Conservation (phyloP, 73 alveolate genomes). For the Loxodes magnus region DNA sequence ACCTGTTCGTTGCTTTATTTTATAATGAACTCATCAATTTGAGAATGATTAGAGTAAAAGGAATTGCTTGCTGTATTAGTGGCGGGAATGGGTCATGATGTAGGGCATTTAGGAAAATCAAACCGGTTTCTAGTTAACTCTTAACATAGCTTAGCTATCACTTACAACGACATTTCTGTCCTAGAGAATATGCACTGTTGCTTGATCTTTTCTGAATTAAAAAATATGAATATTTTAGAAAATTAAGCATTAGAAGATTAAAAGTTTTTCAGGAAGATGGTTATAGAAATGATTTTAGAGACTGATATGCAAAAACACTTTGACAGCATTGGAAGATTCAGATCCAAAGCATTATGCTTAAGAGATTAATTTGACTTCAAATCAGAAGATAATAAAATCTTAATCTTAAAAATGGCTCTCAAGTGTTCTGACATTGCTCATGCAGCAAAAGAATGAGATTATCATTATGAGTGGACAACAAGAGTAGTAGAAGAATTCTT, state of each 20-base stretch:
- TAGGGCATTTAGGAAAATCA: background rate
- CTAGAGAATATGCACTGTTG: background rate
- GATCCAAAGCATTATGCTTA: background rate
- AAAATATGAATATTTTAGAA: background rate
- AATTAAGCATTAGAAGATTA: background rate
- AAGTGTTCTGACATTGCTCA: constrained; percentile 47
- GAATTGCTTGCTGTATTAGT: background rate
- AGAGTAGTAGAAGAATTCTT: constrained; percentile 48
- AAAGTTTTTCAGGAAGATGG: background rate
- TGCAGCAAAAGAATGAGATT: constrained; percentile 39
- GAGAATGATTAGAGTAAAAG: background rate
- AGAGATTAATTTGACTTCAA: background rate
- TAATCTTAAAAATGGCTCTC: background rate
- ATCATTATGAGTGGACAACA: constrained; percentile 40
- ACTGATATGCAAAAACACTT: background rate
- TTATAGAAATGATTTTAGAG: background rate
- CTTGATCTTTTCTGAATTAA: background rate
- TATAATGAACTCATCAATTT: background rate
- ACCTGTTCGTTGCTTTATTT: background rate
- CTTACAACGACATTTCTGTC: background rate
- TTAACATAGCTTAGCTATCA: background rate
- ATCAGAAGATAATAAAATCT: background rate
- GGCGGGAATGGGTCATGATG: background rate
- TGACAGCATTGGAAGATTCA: background rate
- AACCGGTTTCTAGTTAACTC: background rate